Evolutionary conservation across 257 asterid genomes (phyloP).

Genomic region (Nicotiana paniculata): DNA sequence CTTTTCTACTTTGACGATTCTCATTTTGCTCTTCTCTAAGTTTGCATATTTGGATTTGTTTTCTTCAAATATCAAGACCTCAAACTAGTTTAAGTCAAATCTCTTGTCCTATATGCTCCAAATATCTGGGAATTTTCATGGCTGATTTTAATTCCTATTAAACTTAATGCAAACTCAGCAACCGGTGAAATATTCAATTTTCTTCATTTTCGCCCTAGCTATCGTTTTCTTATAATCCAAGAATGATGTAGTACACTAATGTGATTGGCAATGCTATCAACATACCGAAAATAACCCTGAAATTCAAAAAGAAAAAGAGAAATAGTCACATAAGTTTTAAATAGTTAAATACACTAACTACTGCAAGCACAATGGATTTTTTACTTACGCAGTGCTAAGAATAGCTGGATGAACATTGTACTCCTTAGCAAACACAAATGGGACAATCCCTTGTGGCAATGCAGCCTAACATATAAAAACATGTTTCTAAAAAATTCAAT

Average conservation of each 20-base stretch:
- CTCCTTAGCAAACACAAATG: conserved; percentile 92
- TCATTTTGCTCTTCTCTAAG: not conserved
- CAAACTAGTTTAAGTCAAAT: conserved; percentile 2
- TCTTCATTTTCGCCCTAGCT: not conserved
- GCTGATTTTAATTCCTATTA: no score
- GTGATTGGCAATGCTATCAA: conserved; percentile 53
- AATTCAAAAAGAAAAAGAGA: not conserved
- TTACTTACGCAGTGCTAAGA: conserved; percentile 82
- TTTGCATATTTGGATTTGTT: not conserved
- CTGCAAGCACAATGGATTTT: no score
- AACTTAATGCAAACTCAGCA: not conserved
- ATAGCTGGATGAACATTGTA: conserved; percentile 92
- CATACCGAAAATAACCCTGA: conserved; percentile 65
- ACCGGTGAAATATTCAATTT: not conserved
- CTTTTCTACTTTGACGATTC: not conserved
- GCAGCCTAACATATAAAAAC: conserved; percentile 52
- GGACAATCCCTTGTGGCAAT: conserved; percentile 98
- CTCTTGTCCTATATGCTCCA: conserved; percentile 9
- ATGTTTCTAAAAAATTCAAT: not conserved
- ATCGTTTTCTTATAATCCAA: conserved; percentile 25
- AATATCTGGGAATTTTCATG: not conserved
- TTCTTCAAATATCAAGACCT: not conserved
- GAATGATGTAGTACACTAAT: conserved; percentile 45
- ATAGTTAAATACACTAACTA: no score
- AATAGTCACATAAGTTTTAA: not conserved